phyloP scores from a whole-genome alignment of 2,329 filamentous ascomycete species.

The Mycosphaerella sp. region DNA sequence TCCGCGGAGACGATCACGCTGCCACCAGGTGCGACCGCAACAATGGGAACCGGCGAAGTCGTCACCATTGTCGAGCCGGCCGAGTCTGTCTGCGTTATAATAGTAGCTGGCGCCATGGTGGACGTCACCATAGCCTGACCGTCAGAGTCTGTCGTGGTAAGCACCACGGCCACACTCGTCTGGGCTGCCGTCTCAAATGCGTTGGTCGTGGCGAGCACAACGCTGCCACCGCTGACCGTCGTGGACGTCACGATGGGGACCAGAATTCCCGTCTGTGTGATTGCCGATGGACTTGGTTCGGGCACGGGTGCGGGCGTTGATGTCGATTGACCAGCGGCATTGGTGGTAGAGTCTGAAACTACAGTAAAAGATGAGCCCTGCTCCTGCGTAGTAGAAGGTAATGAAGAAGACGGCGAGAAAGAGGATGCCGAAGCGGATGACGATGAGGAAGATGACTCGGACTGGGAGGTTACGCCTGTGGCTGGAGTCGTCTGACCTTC shows the following conservation, averaged over 20 bases:
- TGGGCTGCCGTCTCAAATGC: conserved; percentile 34
- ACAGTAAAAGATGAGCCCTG: conserved; percentile 19
- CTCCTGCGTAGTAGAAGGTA: conserved; percentile 16
- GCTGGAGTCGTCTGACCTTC: conserved; percentile 18
- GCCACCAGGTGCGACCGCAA: conserved; percentile 35
- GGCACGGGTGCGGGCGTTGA: conserved; percentile 17
- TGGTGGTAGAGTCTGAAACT: conserved; percentile 21
- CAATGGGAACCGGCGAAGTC: conserved; percentile 36
- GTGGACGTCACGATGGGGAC: conserved; percentile 38
- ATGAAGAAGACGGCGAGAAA: not conserved
- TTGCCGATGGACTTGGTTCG: not conserved
- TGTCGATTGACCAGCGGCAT: conserved; percentile 25
- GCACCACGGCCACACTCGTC: conserved; percentile 28
- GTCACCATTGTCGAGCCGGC: conserved; percentile 35
- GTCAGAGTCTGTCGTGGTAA: conserved; percentile 31
- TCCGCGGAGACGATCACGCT: conserved; percentile 33
- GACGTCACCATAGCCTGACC: conserved; percentile 32
- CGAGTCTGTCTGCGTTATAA: conserved; percentile 39
- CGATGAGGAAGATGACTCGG: not conserved
- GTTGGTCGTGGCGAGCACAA: conserved; percentile 35
- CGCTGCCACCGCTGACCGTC: conserved; percentile 35
- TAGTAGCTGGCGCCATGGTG: conserved; percentile 36
- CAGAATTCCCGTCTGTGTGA: conserved; percentile 34
- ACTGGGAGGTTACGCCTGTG: conserved; percentile 7
- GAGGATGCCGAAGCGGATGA: not conserved